Evolutionary conservation across 257 asterid species (phyloP).

Genomic region (Nicotiana obtusifolia): DNA sequence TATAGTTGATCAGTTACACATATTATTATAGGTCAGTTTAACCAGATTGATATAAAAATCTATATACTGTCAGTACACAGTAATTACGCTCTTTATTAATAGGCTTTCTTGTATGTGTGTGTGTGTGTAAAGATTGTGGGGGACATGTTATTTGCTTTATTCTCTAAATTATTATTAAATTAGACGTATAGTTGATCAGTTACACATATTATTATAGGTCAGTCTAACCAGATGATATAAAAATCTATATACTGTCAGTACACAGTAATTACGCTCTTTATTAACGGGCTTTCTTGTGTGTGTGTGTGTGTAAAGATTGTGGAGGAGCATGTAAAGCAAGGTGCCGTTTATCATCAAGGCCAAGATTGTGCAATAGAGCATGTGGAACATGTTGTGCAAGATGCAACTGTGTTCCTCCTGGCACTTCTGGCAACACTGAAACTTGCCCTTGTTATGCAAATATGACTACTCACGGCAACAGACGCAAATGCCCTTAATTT

Average conservation of each 20-base stretch:
- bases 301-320: conserved; percentile 19
- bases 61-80: no score
- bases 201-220: no score
- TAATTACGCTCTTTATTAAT: background rate
- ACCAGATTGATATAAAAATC: no score
- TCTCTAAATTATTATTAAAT: no score
- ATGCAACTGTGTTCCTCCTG: conserved; percentile 37
- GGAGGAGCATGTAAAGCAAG: conserved; percentile 25
- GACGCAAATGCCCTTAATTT: conserved; percentile 29
- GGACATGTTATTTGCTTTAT: background rate
- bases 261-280: background rate
- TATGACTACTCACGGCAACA: conserved; percentile 25
- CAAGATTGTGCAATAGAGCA: conserved; percentile 28
- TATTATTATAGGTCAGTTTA: no score
- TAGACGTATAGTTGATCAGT: no score
- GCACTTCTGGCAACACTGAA: conserved; percentile 30
- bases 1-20: no score
- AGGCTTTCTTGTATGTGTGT: background rate
- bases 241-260: no score
- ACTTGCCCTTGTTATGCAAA: conserved; percentile 32
- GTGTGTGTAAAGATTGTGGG: conserved; percentile 23
- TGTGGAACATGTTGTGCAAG: conserved; percentile 37
- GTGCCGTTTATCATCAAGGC: conserved; percentile 26
- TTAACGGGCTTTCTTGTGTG: background rate
- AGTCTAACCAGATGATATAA: no score